A percentile compares a stretch with the other conserved stretches of the same genome.
phyloP scores from a whole-genome alignment of 164 flowering plant species.

The Chimonanthus salicifolius region DNA sequence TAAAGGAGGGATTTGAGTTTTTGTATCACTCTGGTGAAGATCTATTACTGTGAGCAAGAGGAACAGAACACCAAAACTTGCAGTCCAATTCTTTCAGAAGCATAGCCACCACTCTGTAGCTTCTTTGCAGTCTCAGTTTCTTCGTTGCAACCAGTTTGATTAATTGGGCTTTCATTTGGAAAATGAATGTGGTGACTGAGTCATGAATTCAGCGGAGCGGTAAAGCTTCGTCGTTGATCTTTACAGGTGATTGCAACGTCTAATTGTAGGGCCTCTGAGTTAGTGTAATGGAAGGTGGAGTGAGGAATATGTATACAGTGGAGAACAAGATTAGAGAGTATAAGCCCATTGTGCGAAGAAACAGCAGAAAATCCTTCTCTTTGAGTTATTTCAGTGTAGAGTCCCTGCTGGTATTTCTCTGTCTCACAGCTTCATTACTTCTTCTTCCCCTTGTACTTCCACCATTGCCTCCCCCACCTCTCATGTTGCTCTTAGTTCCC shows the following conservation, averaged over 20 bases:
- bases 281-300: slow-evolving; percentile 26
- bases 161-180: neutral
- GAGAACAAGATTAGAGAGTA: slow-evolving; percentile 16
- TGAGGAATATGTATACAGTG: slow-evolving; percentile 9
- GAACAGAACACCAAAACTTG: neutral
- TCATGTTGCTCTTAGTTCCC: slow-evolving; percentile 72
- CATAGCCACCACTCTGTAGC: neutral
- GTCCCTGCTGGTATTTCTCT: slow-evolving; percentile 47
- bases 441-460: slow-evolving; percentile 74
- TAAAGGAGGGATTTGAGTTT: neutral
- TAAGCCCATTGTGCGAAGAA: slow-evolving; percentile 23
- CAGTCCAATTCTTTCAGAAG: neutral
- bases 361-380: slow-evolving; percentile 21
- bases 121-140: neutral
- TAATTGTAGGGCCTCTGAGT: slow-evolving; percentile 12
- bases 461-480: slow-evolving; percentile 89
- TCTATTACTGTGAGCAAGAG: neutral
- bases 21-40: neutral
- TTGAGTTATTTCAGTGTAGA: slow-evolving; percentile 56
- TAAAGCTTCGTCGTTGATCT: slow-evolving; percentile 3
- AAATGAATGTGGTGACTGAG: neutral
- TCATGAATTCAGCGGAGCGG: neutral
- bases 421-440: slow-evolving; percentile 60
- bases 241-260: slow-evolving; percentile 4
- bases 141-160: neutral